Evolutionary conservation across 2,329 filamentous ascomycete genomes (phyloP).

Genomic region (Colletotrichum lini): DNA sequence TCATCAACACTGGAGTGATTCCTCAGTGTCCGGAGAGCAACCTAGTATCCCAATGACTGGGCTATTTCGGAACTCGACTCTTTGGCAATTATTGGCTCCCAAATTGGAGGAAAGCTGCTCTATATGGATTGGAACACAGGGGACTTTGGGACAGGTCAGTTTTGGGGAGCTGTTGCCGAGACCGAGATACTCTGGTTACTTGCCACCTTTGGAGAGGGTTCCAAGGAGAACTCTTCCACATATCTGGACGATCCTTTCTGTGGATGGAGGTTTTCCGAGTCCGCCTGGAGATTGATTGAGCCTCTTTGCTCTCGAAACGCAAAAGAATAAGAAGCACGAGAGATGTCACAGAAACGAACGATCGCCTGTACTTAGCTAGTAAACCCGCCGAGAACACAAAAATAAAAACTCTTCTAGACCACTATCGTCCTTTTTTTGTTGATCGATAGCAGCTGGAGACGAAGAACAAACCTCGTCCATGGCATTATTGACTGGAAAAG

Average conservation of each 20-base stretch:
- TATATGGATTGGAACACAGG: not conserved
- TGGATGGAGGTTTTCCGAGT: not conserved
- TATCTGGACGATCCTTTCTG: not conserved
- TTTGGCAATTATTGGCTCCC: not conserved
- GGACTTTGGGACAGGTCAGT: not conserved
- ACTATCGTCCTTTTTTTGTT: no score
- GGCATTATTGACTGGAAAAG: no score
- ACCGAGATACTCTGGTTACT: not conserved
- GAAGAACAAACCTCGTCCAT: no score
- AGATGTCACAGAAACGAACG: not conserved
- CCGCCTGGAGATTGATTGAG: not conserved
- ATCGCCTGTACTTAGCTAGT: constrained; percentile 1
- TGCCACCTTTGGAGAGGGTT: not conserved
- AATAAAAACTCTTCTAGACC: no score
- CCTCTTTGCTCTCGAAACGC: not conserved
- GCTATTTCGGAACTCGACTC: not conserved
- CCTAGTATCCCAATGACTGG: not conserved
- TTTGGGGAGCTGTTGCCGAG: not conserved
- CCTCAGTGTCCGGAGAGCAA: not conserved
- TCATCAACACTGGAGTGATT: not conserved
- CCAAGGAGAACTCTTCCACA: not conserved
- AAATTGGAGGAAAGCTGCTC: not conserved
- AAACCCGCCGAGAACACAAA: not conserved
- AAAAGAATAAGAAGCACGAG: not conserved
- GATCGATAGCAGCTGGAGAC: no score